Evolutionary conservation across 441 rosid species (phyloP), one percentile per base, ranked within the genome.

Genomic region (Omphalea diandra): DNA sequence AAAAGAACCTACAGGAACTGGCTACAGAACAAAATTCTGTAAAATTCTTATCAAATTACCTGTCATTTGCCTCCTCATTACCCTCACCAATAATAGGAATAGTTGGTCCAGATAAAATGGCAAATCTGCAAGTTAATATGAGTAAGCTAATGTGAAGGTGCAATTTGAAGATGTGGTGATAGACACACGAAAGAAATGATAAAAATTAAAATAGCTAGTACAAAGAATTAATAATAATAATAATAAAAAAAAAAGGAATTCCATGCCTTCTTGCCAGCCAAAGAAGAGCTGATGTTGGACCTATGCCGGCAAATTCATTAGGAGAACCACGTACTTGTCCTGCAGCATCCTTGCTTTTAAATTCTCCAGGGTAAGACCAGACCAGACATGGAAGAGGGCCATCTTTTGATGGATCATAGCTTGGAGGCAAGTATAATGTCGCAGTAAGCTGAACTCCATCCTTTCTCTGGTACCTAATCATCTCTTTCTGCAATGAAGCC

Each of bases 281-380:
- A 73, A 94, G 97, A 76, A 94, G 97, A 75, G 94, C 84, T 63
- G 97, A 94, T 72, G 97, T 90, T 14, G 98, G 79, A 69, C 98
- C 98, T 72, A 94, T 94, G 84, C 91, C 94, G 12, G 98, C 77
- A 83, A 94, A 94, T 78, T 88, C 93, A 87, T 91, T 94, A 74
- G 99, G 99, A 77, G 99, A 94, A 82, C 98, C 97, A 70, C 99
- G 98, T 72, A 94, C 97, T 84, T 94, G 99, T 67, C 98, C 83
- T 47, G 99, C 99, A 77, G 99, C 98, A 77, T 92, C 98, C 88
- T 92, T 92, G 88, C 96, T 94, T 82, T 92, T 94, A 76, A 94
- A 94, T 81, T 94, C 99, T 75, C 99, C 98, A 52, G 98, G 98
- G 52, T 94, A 92, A 65, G 99, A 94, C 99, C 99, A 94, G 58